phyloP scores from a whole-genome alignment of 2,329 filamentous ascomycete species.

The Aspergillus neotritici region DNA sequence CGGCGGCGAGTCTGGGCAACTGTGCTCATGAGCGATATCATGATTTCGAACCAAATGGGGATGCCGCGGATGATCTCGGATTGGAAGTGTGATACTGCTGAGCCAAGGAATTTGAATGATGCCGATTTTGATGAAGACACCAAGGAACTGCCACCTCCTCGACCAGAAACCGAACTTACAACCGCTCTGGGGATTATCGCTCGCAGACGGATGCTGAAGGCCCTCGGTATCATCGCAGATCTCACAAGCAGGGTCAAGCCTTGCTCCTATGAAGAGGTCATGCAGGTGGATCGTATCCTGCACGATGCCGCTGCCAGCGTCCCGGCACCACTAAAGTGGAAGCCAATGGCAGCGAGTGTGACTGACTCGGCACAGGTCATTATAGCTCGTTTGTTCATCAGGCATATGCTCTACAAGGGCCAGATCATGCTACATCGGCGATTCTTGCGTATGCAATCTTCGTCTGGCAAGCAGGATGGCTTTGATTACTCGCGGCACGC shows the following conservation, averaged over 20 bases:
- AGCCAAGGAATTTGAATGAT: constrained; percentile 55
- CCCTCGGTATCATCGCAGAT: constrained; percentile 28
- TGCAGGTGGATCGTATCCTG: constrained; percentile 25
- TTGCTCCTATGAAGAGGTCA: constrained; percentile 24
- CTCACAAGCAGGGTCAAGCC: constrained; percentile 22
- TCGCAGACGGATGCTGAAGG: constrained; percentile 25
- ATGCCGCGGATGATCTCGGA: constrained; percentile 56
- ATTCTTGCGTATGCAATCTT: constrained; percentile 7
- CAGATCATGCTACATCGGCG: constrained; percentile 19
- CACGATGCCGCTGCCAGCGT: constrained; percentile 17
- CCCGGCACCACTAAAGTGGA: constrained; percentile 12
- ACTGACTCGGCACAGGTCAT: constrained; percentile 20
- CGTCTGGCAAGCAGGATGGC: constrained; percentile 13
- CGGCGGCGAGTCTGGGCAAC: constrained; percentile 37
- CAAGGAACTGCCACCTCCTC: constrained; percentile 45
- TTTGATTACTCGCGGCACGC: constrained; percentile 38
- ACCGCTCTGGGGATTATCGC: constrained; percentile 32
- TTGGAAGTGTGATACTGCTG: constrained; percentile 53
- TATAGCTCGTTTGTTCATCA: constrained; percentile 17
- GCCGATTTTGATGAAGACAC: constrained; percentile 51
- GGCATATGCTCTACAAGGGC: constrained; percentile 19
- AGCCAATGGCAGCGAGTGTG: constrained; percentile 14
- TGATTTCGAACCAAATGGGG: constrained; percentile 58
- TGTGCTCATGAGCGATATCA: constrained; percentile 50
- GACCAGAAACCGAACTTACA: constrained; percentile 51